These are phyloP conservation scores for Boletus edulis DNA, from an alignment of 768 basidiomycete species.

Conservation along the genomic window DNA sequence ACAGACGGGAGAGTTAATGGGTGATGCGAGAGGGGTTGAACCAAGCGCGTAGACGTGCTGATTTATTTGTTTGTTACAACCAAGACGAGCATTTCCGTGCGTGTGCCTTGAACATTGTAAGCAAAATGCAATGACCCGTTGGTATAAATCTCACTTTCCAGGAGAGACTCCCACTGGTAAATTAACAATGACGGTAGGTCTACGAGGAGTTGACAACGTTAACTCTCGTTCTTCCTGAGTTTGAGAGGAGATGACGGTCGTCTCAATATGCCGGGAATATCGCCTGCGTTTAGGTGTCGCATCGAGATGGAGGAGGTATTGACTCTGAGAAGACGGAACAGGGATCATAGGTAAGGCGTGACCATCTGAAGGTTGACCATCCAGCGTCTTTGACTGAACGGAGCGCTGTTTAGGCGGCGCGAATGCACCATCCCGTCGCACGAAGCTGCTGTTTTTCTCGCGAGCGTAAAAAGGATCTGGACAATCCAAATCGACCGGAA, in stretches of 20 bases:
- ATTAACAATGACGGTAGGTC: not conserved
- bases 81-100: not conserved
- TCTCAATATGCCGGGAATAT: constrained; percentile 20
- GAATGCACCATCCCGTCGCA: not conserved
- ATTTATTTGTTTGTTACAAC: not conserved
- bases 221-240: constrained; percentile 32
- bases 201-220: constrained; percentile 5
- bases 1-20: not conserved
- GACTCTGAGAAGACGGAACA: constrained; percentile 32
- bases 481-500: not conserved
- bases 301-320: constrained; percentile 31
- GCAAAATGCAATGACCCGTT: not conserved
- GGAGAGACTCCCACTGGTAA: not conserved
- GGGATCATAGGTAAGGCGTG: constrained; percentile 11
- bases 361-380: not conserved
- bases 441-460: not conserved
- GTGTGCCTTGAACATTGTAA: constrained; percentile 12
- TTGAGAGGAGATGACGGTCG: constrained; percentile 31
- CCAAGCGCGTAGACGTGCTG: not conserved
- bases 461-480: constrained; percentile 1
- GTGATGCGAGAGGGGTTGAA: constrained; percentile 3
- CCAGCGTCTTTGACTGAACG: not conserved
- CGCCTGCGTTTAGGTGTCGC: constrained; percentile 36
- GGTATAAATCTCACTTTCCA: constrained; percentile 16
- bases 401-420: not conserved